Percentiles rank a stretch among this genome's conserved stretches.
Evolutionary conservation across 2,329 filamentous ascomycete species (phyloP).

Genomic region (Gliomastix tumulicola): DNA sequence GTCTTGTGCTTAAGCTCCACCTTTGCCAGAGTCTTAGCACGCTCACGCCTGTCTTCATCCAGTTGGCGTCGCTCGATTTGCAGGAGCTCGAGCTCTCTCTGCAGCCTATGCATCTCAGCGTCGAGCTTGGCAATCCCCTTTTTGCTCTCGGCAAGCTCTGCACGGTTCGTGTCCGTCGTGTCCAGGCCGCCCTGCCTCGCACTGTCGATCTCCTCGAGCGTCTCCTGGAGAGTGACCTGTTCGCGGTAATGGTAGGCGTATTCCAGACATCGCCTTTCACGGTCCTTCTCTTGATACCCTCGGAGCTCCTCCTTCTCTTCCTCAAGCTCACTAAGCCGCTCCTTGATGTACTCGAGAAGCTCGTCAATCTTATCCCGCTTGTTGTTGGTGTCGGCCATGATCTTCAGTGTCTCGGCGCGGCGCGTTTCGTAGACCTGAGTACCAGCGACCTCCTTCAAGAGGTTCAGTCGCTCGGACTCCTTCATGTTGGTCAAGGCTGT

Average conservation of each 20-base stretch:
- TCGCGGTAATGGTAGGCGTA: slow-evolving; percentile 92
- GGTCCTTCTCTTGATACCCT: slow-evolving; percentile 90
- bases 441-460: slow-evolving; percentile 96
- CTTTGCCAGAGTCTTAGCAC: slow-evolving; percentile 73
- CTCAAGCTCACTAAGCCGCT: slow-evolving; percentile 81
- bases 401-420: slow-evolving; percentile 85
- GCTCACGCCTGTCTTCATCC: slow-evolving; percentile 82
- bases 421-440: slow-evolving; percentile 95
- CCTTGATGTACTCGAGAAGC: slow-evolving; percentile 83
- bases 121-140: slow-evolving; percentile 72
- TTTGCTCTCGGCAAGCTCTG: slow-evolving; percentile 71
- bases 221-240: slow-evolving; percentile 69
- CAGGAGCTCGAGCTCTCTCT: slow-evolving; percentile 77
- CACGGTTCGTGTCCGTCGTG: slow-evolving; percentile 73
- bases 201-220: slow-evolving; percentile 77
- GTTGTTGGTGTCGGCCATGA: slow-evolving; percentile 94
- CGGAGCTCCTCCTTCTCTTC: slow-evolving; percentile 95
- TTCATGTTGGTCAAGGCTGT: slow-evolving; percentile 98
- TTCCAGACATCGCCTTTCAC: slow-evolving; percentile 83
- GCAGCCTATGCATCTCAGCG: slow-evolving; percentile 69
- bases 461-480: slow-evolving; percentile 78
- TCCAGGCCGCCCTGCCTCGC: slow-evolving; percentile 76
- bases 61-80: slow-evolving; percentile 79
- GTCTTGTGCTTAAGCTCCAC: slow-evolving; percentile 79
- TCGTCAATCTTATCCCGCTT: slow-evolving; percentile 94